phyloP scores from a whole-genome alignment of 2,329 filamentous ascomycete genomes.

The Fusarium mexicanum region DNA sequence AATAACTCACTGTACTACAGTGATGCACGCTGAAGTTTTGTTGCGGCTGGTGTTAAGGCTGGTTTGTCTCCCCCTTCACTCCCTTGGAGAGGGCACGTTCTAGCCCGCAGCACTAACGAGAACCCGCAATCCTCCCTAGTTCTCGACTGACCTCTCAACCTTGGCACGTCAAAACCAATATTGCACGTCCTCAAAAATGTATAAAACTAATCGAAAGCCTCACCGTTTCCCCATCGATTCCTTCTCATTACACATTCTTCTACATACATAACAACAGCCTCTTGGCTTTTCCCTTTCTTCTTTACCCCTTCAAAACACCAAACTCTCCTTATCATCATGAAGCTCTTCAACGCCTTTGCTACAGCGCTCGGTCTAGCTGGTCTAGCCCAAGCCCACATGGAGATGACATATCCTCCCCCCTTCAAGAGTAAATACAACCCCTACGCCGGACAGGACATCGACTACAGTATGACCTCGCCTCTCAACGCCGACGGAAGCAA shows the following conservation, averaged over 20 bases:
- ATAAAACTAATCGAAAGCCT: constrained; percentile 23
- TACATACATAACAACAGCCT: neutral
- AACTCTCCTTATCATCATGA: constrained; percentile 11
- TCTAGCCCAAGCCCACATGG: constrained; percentile 63
- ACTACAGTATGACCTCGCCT: constrained; percentile 78
- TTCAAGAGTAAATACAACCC: constrained; percentile 63
- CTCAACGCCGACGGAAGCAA: constrained; percentile 68
- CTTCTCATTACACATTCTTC: constrained; percentile 3
- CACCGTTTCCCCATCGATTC: neutral
- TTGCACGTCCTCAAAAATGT: neutral
- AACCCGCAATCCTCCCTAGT: constrained; percentile 29
- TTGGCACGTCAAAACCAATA: constrained; percentile 7
- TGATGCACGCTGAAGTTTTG: neutral
- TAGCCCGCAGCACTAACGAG: constrained; percentile 12
- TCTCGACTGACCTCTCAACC: constrained; percentile 13
- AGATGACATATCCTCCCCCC: constrained; percentile 62
- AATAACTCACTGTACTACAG: neutral
- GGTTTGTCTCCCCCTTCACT: neutral
- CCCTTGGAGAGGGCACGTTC: constrained; percentile 3
- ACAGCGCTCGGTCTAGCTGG: constrained; percentile 53
- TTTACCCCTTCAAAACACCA: neutral
- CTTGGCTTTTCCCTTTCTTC: neutral
- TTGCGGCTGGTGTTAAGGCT: neutral
- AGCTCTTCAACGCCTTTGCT: constrained; percentile 40
- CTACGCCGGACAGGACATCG: constrained; percentile 58